Evolutionary conservation across 2,329 filamentous ascomycete genomes (phyloP).

Genomic region (Nemania sp.): DNA sequence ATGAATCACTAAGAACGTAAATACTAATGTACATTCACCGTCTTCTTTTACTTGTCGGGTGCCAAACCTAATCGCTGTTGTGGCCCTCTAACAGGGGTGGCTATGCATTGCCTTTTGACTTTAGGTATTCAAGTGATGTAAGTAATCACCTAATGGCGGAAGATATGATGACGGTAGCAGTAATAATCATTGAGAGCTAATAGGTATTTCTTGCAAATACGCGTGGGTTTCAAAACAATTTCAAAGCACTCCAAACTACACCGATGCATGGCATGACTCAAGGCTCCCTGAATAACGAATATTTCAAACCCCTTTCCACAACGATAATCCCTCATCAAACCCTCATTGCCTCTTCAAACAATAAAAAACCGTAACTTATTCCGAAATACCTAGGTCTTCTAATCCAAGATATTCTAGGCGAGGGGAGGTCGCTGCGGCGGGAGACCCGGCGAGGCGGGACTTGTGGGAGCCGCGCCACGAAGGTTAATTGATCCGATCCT

Average conservation of each 20-base stretch:
- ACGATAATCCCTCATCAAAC: not conserved
- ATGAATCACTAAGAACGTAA: not conserved
- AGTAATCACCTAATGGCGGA: too few relatives aligned
- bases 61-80: too few relatives aligned
- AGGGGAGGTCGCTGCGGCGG: constrained; percentile 31
- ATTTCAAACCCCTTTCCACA: constrained; percentile 2
- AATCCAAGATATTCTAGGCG: not conserved
- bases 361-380: not conserved
- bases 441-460: constrained; percentile 34
- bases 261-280: constrained; percentile 15
- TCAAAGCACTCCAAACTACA: constrained; percentile 22
- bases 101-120: not conserved
- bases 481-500: constrained; percentile 86
- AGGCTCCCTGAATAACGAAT: not conserved
- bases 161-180: too few relatives aligned
- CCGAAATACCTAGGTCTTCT: not conserved
- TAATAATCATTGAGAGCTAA: not conserved
- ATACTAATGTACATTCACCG: not conserved
- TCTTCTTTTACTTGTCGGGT: not conserved
- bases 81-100: too few relatives aligned
- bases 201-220: not conserved
- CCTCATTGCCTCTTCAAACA: not conserved
- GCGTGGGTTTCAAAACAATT: not conserved
- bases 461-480: constrained; percentile 56
- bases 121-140: not conserved